Base-by-base conservation (phyloP, 2,329 filamentous ascomycete genomes). In the Penicillium sclerotiorum region DNA sequence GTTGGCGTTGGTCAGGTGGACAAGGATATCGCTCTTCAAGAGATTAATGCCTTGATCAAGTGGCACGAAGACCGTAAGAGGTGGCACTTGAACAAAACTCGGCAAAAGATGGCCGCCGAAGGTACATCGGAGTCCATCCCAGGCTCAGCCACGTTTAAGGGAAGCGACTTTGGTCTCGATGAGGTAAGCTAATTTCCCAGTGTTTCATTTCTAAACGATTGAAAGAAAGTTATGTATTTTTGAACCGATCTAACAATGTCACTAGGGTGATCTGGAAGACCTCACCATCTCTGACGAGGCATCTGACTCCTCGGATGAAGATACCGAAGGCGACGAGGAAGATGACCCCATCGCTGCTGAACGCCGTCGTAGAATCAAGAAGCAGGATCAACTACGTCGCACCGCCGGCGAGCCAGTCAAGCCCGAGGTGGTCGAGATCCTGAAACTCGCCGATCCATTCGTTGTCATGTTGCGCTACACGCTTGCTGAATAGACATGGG, bases 51-150 rank as follows among this genome's bases (percentile, higher is more conserved):
- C 23, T 78, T 99, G 42, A 94, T 99, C 60, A 80, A 86, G 40
- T 99, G 94, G 94, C 94, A 99, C 71, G 90, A 92, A 67, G 89
- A 90, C 35, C 81, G 94, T 47, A 97, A 99, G 80, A 93, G 93
- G 74, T 99, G 94, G 94, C 94, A 99, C 69, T 86, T 93, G 53
- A 90, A 95, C 73, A 99, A 99, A 80, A 99, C 94, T 8, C 80
- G 92, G 46, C 94, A 97, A 76, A 99, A 99, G 80, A 97, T 99
- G 94, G 94, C 94, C 0, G 91, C 90, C 2, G 91, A 93, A 64
- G 85, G 85, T 3, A 78, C 73, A 8, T 66, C 67, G 5, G 71
- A 80, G 49, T 71, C 75, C 45, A 79, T 80, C 6, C 82, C 80
- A 8, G 83, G 77, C 20, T 76, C 79, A 57, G 63, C 67, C 15